A percentile compares a stretch with the other conserved stretches of the same genome.
Evolutionary conservation across 441 rosid genomes (phyloP).

Genomic region (Sinapis alba): DNA sequence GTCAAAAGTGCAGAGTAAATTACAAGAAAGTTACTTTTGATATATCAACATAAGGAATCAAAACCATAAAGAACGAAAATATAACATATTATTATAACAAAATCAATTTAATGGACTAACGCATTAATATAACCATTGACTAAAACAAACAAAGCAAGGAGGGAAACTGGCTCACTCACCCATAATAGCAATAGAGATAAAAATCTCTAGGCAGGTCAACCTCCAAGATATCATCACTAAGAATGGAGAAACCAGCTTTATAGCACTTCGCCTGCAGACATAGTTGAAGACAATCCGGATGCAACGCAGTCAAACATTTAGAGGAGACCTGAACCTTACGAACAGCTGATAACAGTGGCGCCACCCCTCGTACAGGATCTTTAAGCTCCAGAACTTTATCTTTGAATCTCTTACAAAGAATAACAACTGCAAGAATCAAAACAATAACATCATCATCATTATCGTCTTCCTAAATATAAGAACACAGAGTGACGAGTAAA

Average conservation of each 20-base stretch:
- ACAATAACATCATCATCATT: not conserved
- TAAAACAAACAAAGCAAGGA: conserved; percentile 17
- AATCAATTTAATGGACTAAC: no score
- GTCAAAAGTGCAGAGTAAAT: conserved; percentile 7
- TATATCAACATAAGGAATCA: not conserved
- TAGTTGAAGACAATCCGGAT: conserved; percentile 90
- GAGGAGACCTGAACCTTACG: conserved; percentile 73
- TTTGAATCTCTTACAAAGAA: conserved; percentile 84
- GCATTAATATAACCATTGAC: not conserved
- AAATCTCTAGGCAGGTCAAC: conserved; percentile 89
- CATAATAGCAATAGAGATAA: conserved; percentile 90
- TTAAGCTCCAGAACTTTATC: conserved; percentile 68
- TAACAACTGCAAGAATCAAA: conserved; percentile 54
- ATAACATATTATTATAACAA: no score
- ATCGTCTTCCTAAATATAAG: conserved; percentile 11
- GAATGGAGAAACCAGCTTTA: conserved; percentile 71
- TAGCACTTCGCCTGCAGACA: conserved; percentile 80
- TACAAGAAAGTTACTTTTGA: not conserved
- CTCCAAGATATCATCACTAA: conserved; percentile 87
- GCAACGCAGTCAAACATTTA: conserved; percentile 81
- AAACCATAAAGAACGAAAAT: conserved; percentile 9
- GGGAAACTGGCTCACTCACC: conserved; percentile 63
- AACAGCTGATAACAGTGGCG: conserved; percentile 69
- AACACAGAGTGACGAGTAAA: conserved; percentile 9
- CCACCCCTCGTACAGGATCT: conserved; percentile 78